phyloP scores from a whole-genome alignment of 2,329 filamentous ascomycete species.

The Fusarium sp. region DNA sequence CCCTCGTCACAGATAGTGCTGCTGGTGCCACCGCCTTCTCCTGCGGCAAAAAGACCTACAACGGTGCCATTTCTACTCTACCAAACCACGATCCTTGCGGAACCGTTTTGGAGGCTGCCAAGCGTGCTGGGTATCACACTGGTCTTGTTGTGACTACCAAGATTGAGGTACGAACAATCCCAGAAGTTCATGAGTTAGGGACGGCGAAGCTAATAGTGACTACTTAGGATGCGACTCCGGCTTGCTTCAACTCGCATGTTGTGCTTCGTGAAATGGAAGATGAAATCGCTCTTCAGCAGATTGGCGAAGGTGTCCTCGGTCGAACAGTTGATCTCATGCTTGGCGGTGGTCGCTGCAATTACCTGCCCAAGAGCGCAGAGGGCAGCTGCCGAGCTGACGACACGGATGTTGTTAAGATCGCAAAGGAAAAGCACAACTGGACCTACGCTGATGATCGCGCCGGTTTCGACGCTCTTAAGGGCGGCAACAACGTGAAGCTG shows the following conservation, averaged over 20 bases:
- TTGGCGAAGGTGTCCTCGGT: slow-evolving; percentile 88
- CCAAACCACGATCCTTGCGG: slow-evolving; percentile 90
- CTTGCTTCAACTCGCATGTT: slow-evolving; percentile 93
- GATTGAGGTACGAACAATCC: slow-evolving; percentile 16
- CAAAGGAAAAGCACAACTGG: slow-evolving; percentile 81
- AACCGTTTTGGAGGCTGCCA: slow-evolving; percentile 92
- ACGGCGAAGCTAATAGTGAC: neutral
- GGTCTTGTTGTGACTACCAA: slow-evolving; percentile 92
- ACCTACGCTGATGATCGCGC: slow-evolving; percentile 78
- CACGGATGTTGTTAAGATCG: slow-evolving; percentile 78
- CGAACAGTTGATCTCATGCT: slow-evolving; percentile 92
- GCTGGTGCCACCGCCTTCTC: slow-evolving; percentile 98
- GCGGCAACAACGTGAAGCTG: slow-evolving; percentile 76
- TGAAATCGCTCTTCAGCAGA: slow-evolving; percentile 90
- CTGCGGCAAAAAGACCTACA: slow-evolving; percentile 94
- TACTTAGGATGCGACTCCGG: slow-evolving; percentile 94
- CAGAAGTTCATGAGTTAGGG: neutral
- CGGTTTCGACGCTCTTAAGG: slow-evolving; percentile 79
- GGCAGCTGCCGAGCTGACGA: slow-evolving; percentile 87
- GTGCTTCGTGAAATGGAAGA: slow-evolving; percentile 84
- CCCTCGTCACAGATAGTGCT: slow-evolving; percentile 92
- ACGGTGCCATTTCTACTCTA: slow-evolving; percentile 91
- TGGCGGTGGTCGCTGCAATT: slow-evolving; percentile 93
- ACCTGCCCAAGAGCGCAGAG: slow-evolving; percentile 82
- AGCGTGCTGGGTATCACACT: slow-evolving; percentile 90